Evolutionary conservation across 2,329 filamentous ascomycete genomes (phyloP), one percentile per base, ranked within the genome.

Genomic region (Hymenoscyphus fructigenus): DNA sequence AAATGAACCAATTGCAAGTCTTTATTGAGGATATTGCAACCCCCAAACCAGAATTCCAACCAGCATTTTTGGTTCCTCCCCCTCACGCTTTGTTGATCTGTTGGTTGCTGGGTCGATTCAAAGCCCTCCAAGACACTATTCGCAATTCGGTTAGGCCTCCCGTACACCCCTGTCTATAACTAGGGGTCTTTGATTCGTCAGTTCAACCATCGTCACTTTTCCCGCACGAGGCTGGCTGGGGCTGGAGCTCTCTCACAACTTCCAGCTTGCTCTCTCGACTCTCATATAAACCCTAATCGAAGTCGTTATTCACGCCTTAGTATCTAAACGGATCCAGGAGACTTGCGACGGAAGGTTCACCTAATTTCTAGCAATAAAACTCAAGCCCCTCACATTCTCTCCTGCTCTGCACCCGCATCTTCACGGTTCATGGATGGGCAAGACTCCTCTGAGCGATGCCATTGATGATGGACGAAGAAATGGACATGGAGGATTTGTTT

Each of bases 401-500:
- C 20, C 23, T 23, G 20, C 10, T 23, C 47, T 53, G 20, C n/a
- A 50, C 44, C 44, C 10, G n/a, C 47, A 53, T 23, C 47, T 26
- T 14, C 47, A 53, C n/a, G 36, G 20, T 26, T 26, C 47, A 53
- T 53, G 47, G 17, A 55, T 15, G 44, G 29, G 26, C 44, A 9
- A 28, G 38, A 26, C 34, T 55, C 26, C 32, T 26, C 55, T 56
- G 44, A 63, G 66, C 64, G 20, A 83, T 83, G 80, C 80, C 81
- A 64, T 75, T 84, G 73, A 85, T 85, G 74, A 80, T 87, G 76
- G 85, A 85, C 61, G 79, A 82, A 61, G 77, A 76, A 67, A 83
- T 88, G 84, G 80, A 85, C 69, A 80, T 88, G 70, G 85, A 88
- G 73, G 91, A 93, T 74, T 82, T 93, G 38, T 93, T 93, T 75